Percentiles rank a stretch among this genome's conserved stretches.
Conservation (phyloP, 352 stramenopile genomes). For the Thalassiosira livingstoniorum region DNA sequence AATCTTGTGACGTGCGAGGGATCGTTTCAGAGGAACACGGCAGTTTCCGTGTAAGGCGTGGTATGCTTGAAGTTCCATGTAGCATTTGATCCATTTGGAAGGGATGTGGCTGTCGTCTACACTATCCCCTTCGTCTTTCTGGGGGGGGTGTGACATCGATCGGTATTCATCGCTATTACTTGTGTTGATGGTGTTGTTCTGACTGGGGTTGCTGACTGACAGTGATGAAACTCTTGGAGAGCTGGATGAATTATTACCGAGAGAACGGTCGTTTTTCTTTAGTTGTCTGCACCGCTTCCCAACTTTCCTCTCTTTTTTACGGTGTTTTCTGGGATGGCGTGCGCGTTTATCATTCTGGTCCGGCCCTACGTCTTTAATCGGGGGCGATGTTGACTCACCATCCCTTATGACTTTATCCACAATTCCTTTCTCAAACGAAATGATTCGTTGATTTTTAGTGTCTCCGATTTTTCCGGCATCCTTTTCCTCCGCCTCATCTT, state of each 20-base stretch:
- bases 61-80: slow-evolving; percentile 1
- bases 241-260: slow-evolving; percentile 3
- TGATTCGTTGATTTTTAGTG: neutral
- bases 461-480: neutral
- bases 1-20: neutral
- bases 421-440: too few species aligned
- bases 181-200: too few species aligned
- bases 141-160: neutral
- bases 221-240: neutral
- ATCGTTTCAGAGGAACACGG: neutral
- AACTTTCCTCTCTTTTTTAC: neutral
- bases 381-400: neutral
- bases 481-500: neutral
- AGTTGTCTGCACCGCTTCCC: neutral
- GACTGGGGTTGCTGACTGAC: neutral
- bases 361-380: slow-evolving; percentile 4
- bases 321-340: neutral
- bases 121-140: neutral
- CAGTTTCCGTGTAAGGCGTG: neutral
- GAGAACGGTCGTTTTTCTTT: neutral
- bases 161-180: neutral
- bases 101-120: neutral
- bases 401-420: too few species aligned
- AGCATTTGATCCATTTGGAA: slow-evolving; percentile 5
- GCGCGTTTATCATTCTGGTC: neutral